phyloP scores from a whole-genome alignment of 2,329 filamentous ascomycete species.

The Xylaria sp. region DNA sequence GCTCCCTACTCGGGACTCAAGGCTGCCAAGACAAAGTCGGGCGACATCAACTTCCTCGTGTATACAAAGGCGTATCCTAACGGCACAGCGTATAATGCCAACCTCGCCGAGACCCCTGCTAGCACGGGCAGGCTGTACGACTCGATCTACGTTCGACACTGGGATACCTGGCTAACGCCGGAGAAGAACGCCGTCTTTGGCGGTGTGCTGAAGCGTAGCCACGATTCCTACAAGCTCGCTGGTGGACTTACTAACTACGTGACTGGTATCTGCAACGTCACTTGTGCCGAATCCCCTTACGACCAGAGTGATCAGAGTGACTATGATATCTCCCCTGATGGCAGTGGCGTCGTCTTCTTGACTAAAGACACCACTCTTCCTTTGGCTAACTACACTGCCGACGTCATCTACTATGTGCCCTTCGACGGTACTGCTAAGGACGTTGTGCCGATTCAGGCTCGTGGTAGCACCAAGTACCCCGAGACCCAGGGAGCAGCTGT shows the following conservation, averaged over 20 bases:
- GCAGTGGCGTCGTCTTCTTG: conserved; percentile 62
- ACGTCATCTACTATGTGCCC: conserved; percentile 52
- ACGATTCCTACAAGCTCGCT: conserved; percentile 47
- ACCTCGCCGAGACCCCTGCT: conserved; percentile 57
- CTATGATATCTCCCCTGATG: conserved; percentile 66
- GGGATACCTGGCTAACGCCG: conserved; percentile 67
- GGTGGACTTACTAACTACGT: conserved; percentile 52
- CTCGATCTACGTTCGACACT: conserved; percentile 68
- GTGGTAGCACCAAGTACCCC: conserved; percentile 47
- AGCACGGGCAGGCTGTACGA: conserved; percentile 67
- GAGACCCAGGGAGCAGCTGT: conserved; percentile 52
- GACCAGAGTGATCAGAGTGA: conserved; percentile 66
- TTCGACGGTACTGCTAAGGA: conserved; percentile 49
- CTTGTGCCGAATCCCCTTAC: conserved; percentile 58
- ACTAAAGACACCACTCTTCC: conserved; percentile 66
- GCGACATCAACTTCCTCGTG: conserved; percentile 54
- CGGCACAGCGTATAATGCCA: conserved; percentile 67
- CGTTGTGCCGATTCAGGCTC: conserved; percentile 51
- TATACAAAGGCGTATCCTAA: conserved; percentile 66
- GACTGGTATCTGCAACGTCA: conserved; percentile 51
- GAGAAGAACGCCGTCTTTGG: conserved; percentile 70
- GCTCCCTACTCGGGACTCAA: conserved; percentile 55
- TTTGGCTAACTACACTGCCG: conserved; percentile 63
- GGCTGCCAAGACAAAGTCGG: conserved; percentile 47
- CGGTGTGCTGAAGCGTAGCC: conserved; percentile 57